Conservation (phyloP, 2,329 filamentous ascomycete genomes). For the Pseudopyrenochaeta lycopersici region DNA sequence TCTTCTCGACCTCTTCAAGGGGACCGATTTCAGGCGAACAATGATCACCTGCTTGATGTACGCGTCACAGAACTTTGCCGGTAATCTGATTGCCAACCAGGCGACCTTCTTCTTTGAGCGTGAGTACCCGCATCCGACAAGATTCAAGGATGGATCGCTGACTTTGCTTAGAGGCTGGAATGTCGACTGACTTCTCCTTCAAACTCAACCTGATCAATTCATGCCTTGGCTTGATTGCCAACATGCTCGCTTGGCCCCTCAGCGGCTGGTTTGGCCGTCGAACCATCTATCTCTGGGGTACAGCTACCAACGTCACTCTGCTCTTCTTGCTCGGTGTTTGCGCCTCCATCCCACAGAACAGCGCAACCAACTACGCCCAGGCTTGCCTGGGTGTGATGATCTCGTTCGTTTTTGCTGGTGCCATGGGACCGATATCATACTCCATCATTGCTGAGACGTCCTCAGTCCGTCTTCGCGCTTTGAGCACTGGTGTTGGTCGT, state of each 20-base stretch:
- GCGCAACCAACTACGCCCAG: constrained; percentile 38
- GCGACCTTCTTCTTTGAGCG: constrained; percentile 68
- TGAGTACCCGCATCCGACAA: too few species aligned
- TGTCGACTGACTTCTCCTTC: constrained; percentile 64
- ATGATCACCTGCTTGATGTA: constrained; percentile 67
- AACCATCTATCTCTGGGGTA: constrained; percentile 78
- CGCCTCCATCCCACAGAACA: constrained; percentile 34
- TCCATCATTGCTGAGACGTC: constrained; percentile 84
- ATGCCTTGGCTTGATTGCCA: constrained; percentile 66
- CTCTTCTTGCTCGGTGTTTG: constrained; percentile 80
- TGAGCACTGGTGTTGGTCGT: constrained; percentile 77
- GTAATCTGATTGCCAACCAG: constrained; percentile 69
- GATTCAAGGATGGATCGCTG: too few species aligned
- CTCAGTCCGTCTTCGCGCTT: constrained; percentile 81
- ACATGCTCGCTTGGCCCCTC: constrained; percentile 77
- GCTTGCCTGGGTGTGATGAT: constrained; percentile 31
- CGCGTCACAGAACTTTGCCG: constrained; percentile 54
- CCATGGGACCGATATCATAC: constrained; percentile 87
- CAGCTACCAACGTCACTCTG: constrained; percentile 65
- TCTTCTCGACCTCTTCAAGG: constrained; percentile 83
- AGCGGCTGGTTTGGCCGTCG: constrained; percentile 81
- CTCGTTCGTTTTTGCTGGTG: constrained; percentile 78
- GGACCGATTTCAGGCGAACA: constrained; percentile 78
- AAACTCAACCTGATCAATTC: constrained; percentile 71
- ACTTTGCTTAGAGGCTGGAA: constrained; percentile 60